These are phyloP conservation scores for Macrophomina pseudophaseolina DNA, from an alignment of 2,329 filamentous ascomycete genomes.

Conservation along the genomic window DNA sequence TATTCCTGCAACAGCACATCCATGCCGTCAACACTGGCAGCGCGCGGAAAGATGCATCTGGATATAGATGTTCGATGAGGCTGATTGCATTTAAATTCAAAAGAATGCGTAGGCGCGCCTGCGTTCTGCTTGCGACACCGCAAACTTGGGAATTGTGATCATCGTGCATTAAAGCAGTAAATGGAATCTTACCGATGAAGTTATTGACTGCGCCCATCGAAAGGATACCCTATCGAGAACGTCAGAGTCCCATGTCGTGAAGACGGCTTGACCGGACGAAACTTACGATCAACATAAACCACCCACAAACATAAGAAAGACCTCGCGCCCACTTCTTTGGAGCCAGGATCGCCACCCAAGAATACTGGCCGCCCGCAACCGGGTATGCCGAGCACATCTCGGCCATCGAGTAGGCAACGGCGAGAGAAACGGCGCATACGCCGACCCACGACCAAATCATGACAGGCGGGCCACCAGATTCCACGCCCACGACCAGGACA, in stretches of 20 bases:
- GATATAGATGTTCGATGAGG: too few species aligned
- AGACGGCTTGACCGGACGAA: too few species aligned
- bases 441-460: conserved; percentile 65
- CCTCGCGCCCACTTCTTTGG: conserved; percentile 48
- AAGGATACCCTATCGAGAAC: conserved; percentile 40
- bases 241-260: background rate
- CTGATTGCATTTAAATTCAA: too few species aligned
- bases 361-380: conserved; percentile 62
- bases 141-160: too few species aligned
- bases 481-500: conserved; percentile 61
- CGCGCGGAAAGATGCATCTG: too few species aligned
- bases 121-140: too few species aligned
- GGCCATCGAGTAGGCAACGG: conserved; percentile 63
- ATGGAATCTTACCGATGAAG: conserved; percentile 46
- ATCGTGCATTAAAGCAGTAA: too few species aligned
- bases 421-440: conserved; percentile 56
- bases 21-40: too few species aligned
- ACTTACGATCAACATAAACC: conserved; percentile 41
- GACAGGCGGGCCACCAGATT: conserved; percentile 61
- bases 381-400: conserved; percentile 63
- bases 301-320: conserved; percentile 47
- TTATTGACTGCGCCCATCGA: conserved; percentile 62
- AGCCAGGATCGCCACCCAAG: conserved; percentile 62
- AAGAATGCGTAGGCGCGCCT: too few species aligned
- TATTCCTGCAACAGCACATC: too few species aligned